Conservation (phyloP, 805 yeast species). For the Starmerella kuoi region DNA sequence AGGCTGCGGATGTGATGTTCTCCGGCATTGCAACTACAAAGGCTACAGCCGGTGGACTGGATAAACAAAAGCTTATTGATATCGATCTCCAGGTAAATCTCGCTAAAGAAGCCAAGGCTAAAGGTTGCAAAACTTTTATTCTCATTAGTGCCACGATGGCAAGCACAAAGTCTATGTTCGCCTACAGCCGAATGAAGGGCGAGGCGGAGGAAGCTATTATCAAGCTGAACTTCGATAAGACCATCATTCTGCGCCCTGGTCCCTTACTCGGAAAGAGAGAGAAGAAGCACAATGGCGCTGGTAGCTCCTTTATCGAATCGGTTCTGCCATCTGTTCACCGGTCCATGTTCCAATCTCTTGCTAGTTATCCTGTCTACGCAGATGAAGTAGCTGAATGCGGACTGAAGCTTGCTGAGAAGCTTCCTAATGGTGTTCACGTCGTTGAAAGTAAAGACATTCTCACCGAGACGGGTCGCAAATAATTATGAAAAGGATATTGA, state of each 20-base stretch:
- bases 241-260: constrained; percentile 73
- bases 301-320: constrained; percentile 29
- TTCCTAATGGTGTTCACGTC: constrained; percentile 22
- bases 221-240: constrained; percentile 52
- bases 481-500: too few relatives aligned
- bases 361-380: constrained; percentile 42
- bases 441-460: constrained; percentile 18
- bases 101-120: constrained; percentile 61
- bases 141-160: constrained; percentile 62
- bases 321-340: constrained; percentile 28
- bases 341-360: constrained; percentile 25
- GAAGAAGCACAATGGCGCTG: constrained; percentile 12
- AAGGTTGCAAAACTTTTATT: constrained; percentile 56
- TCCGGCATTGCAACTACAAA: constrained; percentile 69
- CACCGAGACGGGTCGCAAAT: neutral
- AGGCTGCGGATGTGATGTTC: constrained; percentile 34
- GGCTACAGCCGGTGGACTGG: constrained; percentile 60
- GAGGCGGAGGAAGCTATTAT: constrained; percentile 56
- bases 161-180: constrained; percentile 40
- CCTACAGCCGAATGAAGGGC: constrained; percentile 62
- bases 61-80: constrained; percentile 58
- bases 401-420: constrained; percentile 32
- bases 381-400: constrained; percentile 56
- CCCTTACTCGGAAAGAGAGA: constrained; percentile 48
- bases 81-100: constrained; percentile 55